A percentile compares a stretch with the other conserved stretches of the same genome.
Evolutionary conservation across 1,284 basidiomycete genomes (phyloP).

Genomic region (Serendipita sp.): DNA sequence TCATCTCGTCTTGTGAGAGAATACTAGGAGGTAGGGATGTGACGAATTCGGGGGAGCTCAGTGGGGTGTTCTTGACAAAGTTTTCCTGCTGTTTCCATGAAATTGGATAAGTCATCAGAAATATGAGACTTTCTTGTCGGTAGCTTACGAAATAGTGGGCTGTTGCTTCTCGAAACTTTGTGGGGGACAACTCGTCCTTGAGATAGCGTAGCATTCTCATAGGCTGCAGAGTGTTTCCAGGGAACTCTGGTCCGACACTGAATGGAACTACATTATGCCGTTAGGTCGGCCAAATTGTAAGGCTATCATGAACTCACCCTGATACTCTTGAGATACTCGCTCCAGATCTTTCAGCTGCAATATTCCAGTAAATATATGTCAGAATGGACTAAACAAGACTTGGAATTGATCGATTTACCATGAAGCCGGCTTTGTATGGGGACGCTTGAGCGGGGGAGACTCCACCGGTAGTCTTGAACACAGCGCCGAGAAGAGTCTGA

Average conservation of each 20-base stretch:
- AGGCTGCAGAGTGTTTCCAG: not conserved
- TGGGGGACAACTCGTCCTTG: not conserved
- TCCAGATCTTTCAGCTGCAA: not conserved
- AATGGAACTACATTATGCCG: not conserved
- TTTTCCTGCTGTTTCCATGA: not conserved
- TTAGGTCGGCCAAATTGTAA: not conserved
- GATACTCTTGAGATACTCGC: slow-evolving; percentile 1
- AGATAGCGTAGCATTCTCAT: slow-evolving; percentile 3
- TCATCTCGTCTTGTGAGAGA: not conserved
- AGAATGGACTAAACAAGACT: not conserved
- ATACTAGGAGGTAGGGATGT: not conserved
- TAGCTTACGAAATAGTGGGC: not conserved
- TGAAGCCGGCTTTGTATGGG: not conserved
- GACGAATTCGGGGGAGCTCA: slow-evolving; percentile 8
- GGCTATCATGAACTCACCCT: not conserved
- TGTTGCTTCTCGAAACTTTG: not conserved
- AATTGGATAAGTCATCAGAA: not conserved
- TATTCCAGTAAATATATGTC: too few relatives aligned
- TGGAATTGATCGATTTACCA: not conserved
- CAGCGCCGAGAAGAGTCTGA: not conserved
- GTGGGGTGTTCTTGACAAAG: not conserved
- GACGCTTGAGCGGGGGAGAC: not conserved
- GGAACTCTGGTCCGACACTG: not conserved
- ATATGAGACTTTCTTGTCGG: not conserved
- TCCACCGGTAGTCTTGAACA: slow-evolving; percentile 6